Conservation (phyloP, 1,284 basidiomycete genomes). For the Mycena sp. region DNA sequence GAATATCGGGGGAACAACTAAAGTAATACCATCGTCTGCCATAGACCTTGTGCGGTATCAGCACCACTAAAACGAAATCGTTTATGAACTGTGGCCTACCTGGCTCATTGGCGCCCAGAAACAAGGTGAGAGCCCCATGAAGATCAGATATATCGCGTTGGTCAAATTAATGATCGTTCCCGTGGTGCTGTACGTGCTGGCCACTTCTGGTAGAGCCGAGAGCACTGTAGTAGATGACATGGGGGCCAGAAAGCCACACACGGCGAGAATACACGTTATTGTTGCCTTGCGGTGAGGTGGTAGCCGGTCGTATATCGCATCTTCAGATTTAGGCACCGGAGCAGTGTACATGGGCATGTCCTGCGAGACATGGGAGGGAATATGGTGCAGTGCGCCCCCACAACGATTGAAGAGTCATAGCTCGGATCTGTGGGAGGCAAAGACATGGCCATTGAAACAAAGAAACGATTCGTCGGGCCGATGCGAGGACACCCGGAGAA, state of each 20-base stretch:
- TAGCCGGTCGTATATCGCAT: constrained; percentile 27
- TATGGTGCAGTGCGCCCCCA: constrained; percentile 9
- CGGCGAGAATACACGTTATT: constrained; percentile 24
- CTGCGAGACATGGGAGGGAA: constrained; percentile 23
- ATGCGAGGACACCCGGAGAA: no score
- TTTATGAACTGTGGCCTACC: neutral
- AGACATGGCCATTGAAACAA: no score
- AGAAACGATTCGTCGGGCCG: no score
- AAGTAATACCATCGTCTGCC: constrained; percentile 27
- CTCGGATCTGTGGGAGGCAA: neutral
- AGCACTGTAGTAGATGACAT: constrained; percentile 28
- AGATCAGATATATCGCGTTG: constrained; percentile 29
- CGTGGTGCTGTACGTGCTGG: constrained; percentile 25
- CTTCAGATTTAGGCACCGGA: constrained; percentile 12
- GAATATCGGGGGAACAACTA: neutral
- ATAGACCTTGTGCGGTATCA: constrained; percentile 23
- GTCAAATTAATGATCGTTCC: constrained; percentile 25
- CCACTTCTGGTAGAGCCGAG: constrained; percentile 28
- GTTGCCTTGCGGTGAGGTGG: constrained; percentile 18
- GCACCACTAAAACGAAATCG: neutral
- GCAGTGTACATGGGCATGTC: constrained; percentile 18
- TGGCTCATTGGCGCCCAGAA: constrained; percentile 30
- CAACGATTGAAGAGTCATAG: neutral
- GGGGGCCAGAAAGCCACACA: constrained; percentile 29
- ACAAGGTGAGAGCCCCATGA: constrained; percentile 30